Conservation (phyloP, 139 green algal species). For the Tetraselmis striata region DNA sequence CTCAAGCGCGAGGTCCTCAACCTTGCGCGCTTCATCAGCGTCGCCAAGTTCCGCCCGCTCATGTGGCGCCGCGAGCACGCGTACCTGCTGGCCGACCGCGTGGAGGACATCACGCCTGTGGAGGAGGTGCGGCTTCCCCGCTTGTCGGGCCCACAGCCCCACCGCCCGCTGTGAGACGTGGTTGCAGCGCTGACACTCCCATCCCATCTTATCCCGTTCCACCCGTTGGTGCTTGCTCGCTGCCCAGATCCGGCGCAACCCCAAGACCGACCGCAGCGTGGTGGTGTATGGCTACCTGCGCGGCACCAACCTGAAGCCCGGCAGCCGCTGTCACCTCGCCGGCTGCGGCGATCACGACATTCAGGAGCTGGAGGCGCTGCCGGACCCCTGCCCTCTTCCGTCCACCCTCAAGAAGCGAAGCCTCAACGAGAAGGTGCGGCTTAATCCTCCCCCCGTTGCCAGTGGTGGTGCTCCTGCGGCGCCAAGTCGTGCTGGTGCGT, state of each 20-base stretch:
- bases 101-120: slow-evolving; percentile 82
- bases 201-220: too few species aligned
- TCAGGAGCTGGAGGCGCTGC: slow-evolving; percentile 66
- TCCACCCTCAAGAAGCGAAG: slow-evolving; percentile 57
- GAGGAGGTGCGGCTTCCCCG: slow-evolving; percentile 47
- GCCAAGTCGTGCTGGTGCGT: too few species aligned
- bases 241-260: slow-evolving; percentile 27
- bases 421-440: slow-evolving; percentile 62
- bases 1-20: slow-evolving; percentile 87
- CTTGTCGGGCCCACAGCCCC: neutral
- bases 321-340: slow-evolving; percentile 66
- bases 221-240: neutral
- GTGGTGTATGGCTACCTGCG: slow-evolving; percentile 90
- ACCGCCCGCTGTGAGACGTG: too few species aligned
- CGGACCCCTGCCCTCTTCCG: slow-evolving; percentile 95
- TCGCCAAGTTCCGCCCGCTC: slow-evolving; percentile 91
- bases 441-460: too few species aligned
- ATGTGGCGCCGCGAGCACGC: slow-evolving; percentile 82
- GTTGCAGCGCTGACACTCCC: too few species aligned
- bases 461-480: too few species aligned
- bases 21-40: slow-evolving; percentile 88
- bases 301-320: slow-evolving; percentile 69
- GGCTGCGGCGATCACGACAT: slow-evolving; percentile 78
- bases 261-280: slow-evolving; percentile 79
- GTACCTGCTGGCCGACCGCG: slow-evolving; percentile 83